Conservation (phyloP, 306 rosid species). For the Citrullus colocynthis region DNA sequence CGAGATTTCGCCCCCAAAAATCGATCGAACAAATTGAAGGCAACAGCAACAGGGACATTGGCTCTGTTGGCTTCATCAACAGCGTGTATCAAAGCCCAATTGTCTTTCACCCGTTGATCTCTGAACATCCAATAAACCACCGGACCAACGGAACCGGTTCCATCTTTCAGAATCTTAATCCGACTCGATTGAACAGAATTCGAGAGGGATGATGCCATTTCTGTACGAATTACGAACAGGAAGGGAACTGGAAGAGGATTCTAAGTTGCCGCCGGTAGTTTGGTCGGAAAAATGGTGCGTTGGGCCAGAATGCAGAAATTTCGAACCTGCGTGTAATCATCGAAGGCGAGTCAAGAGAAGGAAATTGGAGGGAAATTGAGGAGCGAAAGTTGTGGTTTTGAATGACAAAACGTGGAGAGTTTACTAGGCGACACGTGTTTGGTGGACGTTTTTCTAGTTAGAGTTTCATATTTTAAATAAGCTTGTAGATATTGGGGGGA, state of each 20-base stretch:
- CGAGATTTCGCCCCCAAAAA: constrained; percentile 83
- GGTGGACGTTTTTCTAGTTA: neutral
- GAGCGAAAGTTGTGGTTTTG: constrained; percentile 32
- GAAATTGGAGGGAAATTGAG: constrained; percentile 41
- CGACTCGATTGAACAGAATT: constrained; percentile 36
- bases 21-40: constrained; percentile 68
- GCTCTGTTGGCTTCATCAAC: constrained; percentile 54
- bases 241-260: neutral
- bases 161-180: constrained; percentile 41
- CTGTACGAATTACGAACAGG: neutral
- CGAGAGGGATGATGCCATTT: constrained; percentile 26
- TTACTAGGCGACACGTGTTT: constrained; percentile 8
- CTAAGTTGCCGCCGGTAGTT: neutral
- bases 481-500: too few relatives aligned
- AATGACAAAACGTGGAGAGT: constrained; percentile 26
- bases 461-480: neutral
- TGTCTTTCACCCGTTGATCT: constrained; percentile 75
- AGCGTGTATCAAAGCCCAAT: constrained; percentile 92
- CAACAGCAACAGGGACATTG: constrained; percentile 63
- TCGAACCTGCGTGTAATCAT: neutral
- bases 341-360: neutral
- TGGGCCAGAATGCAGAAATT: constrained; percentile 5
- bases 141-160: constrained; percentile 35
- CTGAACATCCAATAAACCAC: constrained; percentile 97
- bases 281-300: constrained; percentile 10